phyloP scores from a whole-genome alignment of 2,329 filamentous ascomycete species.

The Chaetomium sp. region DNA sequence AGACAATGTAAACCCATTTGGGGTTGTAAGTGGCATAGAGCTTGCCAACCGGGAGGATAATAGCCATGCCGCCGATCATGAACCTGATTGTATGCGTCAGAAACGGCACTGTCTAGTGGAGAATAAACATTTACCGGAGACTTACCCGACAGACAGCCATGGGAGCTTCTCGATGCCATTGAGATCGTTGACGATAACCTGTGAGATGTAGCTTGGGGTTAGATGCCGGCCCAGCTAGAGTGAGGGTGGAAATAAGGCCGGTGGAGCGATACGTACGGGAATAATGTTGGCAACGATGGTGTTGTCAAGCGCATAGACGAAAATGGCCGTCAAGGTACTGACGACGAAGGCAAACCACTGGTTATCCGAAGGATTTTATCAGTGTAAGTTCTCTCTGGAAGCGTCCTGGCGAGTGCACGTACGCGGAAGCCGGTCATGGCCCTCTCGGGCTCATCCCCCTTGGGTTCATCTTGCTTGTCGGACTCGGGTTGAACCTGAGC shows the following conservation, averaged over 20 bases:
- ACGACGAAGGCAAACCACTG: background rate
- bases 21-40: background rate
- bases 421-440: background rate
- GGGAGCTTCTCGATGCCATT: background rate
- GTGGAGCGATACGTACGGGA: background rate
- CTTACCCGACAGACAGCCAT: background rate
- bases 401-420: background rate
- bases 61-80: background rate
- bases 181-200: background rate
- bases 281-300: background rate
- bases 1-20: background rate
- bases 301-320: background rate
- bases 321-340: background rate
- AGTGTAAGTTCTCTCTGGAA: background rate
- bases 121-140: background rate
- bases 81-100: background rate
- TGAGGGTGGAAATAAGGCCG: background rate
- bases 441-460: background rate
- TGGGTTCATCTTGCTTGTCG: background rate
- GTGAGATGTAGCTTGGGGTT: background rate
- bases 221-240: background rate
- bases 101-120: background rate
- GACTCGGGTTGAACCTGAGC: background rate
- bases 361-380: background rate
- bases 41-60: background rate